Evolutionary conservation across 31 red algal species (phyloP), one percentile per base, ranked within the genome.

Genomic region (Odonthalia washingtoniensis): DNA sequence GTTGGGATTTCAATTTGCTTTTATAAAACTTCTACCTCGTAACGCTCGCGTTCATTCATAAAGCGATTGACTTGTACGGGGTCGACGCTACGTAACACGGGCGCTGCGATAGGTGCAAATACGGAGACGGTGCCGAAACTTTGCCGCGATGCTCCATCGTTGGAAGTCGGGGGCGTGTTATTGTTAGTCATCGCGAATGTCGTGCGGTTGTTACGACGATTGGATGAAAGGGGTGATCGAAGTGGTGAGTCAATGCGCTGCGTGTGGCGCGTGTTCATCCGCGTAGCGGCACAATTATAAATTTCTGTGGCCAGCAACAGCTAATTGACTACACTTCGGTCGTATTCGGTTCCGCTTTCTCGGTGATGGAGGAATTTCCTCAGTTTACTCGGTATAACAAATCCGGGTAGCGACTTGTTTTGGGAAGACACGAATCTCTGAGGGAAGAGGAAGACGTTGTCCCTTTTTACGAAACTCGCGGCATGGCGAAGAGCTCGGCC

Each of bases 211-310:
- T 4, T 31, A 85, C 39, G 33, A 60, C 67, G 2, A 18, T 33
- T 21, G 17, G 66, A 21, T 74, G 82, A 28, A 31, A 44, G 14
- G 65, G 60, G n/a, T 72, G 3, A 43, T 57, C 36, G 61, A 45
- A n/a, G n/a, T n/a, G n/a, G n/a, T n/a, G n/a, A n/a, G n/a, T n/a
- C n/a, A n/a, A n/a, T n/a, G n/a, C n/a, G 84, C 5, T 65, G 72
- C 24, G 70, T 87, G 34, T 33, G 40, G 85, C 74, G 85, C 60
- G 85, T 88, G 4, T 88, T 88, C 73, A 88, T 88, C 74, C 73
- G 73, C 85, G 85, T 38, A 73, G 26, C 72, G 60, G 70, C 61
- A 5, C 28, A 52, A 27, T 39, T 49, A 86, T 69, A 86, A 86
- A 74, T 86, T 86, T 86, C 67, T 86, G 83, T 75, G 83, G 83